Conservation (phyloP, 768 basidiomycete genomes). For the Cantharellus cinnabarinus region DNA sequence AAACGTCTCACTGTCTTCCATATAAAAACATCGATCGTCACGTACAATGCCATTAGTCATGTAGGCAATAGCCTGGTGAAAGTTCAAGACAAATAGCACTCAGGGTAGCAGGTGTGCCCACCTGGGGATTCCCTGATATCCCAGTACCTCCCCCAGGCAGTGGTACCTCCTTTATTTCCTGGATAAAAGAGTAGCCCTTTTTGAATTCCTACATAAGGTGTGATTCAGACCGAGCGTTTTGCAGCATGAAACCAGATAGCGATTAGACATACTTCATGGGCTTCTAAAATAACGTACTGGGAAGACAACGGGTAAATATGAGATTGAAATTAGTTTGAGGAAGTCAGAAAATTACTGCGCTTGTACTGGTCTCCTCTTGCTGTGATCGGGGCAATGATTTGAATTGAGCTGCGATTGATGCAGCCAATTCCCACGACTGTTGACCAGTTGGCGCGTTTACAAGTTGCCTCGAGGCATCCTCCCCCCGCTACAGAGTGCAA, state of each 20-base stretch:
- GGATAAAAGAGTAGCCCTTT: background rate
- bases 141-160: background rate
- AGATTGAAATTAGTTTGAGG: background rate
- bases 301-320: background rate
- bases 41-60: constrained; percentile 1
- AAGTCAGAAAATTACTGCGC: constrained; percentile 1
- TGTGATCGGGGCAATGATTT: background rate
- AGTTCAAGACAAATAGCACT: background rate
- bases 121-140: constrained; percentile 1
- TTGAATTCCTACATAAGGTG: background rate
- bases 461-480: background rate
- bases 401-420: background rate
- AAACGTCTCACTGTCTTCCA: background rate
- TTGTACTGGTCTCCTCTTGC: background rate
- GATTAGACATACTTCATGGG: background rate
- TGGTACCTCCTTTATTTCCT: background rate
- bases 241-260: too few relatives aligned
- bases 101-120: background rate
- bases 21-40: constrained; percentile 1
- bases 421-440: background rate
- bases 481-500: background rate
- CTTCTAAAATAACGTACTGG: background rate
- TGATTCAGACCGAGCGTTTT: too few relatives aligned
- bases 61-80: background rate
- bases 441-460: background rate